phyloP scores from a whole-genome alignment of 345 rosid species.

The Kernera saxatilis region DNA sequence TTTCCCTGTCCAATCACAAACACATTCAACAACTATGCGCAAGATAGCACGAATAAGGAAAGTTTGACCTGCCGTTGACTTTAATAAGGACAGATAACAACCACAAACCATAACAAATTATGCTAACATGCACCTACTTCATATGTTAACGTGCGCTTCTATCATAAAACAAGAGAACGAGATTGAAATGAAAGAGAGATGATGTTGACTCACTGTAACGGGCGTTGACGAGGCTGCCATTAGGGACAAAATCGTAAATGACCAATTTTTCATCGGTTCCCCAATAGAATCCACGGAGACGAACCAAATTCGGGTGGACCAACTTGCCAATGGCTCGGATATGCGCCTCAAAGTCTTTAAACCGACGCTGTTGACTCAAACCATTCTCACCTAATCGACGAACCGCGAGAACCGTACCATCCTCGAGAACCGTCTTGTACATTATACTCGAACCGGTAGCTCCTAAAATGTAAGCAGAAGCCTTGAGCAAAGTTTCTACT shows the following conservation, averaged over 20 bases:
- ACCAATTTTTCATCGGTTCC: slow-evolving; percentile 71
- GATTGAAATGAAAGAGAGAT: background rate
- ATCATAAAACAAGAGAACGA: background rate
- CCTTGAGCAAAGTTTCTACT: slow-evolving; percentile 72
- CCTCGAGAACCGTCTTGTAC: slow-evolving; percentile 92
- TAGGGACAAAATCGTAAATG: slow-evolving; percentile 75
- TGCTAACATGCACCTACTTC: slow-evolving; percentile 19
- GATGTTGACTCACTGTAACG: slow-evolving; percentile 69
- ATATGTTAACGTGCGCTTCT: background rate
- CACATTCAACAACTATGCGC: background rate
- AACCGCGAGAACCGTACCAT: slow-evolving; percentile 74
- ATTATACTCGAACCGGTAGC: slow-evolving; percentile 88
- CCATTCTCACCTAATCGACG: slow-evolving; percentile 81
- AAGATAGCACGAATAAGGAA: background rate
- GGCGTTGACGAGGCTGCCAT: slow-evolving; percentile 79
- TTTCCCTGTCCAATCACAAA: slow-evolving; percentile 44
- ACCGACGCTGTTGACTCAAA: slow-evolving; percentile 69
- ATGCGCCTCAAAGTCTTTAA: slow-evolving; percentile 76
- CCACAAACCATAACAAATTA: slow-evolving; percentile 30
- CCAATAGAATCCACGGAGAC: slow-evolving; percentile 85
- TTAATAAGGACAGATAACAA: slow-evolving; percentile 8
- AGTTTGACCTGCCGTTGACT: slow-evolving; percentile 35
- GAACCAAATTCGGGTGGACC: slow-evolving; percentile 84
- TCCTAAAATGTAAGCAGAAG: slow-evolving; percentile 82
- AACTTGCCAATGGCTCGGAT: slow-evolving; percentile 72